Conservation (phyloP, 2,329 filamentous ascomycete species). For the Cercospora beticola region DNA sequence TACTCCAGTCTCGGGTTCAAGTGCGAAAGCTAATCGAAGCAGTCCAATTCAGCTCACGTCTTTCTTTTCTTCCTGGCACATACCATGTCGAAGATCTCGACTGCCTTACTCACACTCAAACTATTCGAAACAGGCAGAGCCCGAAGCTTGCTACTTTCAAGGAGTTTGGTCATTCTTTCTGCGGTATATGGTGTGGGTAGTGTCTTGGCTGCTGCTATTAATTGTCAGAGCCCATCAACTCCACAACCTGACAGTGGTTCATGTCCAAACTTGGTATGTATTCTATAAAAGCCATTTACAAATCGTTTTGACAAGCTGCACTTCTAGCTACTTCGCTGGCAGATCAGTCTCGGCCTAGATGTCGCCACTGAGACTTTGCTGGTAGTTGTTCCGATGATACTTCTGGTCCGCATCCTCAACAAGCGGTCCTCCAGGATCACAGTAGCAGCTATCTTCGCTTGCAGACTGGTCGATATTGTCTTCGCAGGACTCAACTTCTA, state of each 20-base stretch:
- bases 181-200: constrained; percentile 16
- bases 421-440: constrained; percentile 23
- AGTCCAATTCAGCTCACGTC: constrained; percentile 20
- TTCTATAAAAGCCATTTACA: not conserved
- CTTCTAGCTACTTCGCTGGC: constrained; percentile 20
- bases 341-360: constrained; percentile 21
- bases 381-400: constrained; percentile 20
- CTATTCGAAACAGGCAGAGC: constrained; percentile 23
- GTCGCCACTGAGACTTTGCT: constrained; percentile 22
- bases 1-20: not conserved
- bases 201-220: constrained; percentile 13
- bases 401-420: constrained; percentile 24
- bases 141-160: constrained; percentile 19
- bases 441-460: constrained; percentile 23
- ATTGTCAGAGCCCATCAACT: constrained; percentile 12
- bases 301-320: not conserved
- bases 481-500: constrained; percentile 23
- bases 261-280: constrained; percentile 18
- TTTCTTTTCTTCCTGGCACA: constrained; percentile 23
- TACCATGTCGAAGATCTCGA: constrained; percentile 25
- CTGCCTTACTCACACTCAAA: constrained; percentile 21
- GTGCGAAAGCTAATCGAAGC: not conserved
- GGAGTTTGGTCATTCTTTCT: constrained; percentile 14
- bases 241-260: not conserved
- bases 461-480: constrained; percentile 21